Evolutionary conservation across 345 rosid species (phyloP).

Genomic region (Bruguiera sexangula): DNA sequence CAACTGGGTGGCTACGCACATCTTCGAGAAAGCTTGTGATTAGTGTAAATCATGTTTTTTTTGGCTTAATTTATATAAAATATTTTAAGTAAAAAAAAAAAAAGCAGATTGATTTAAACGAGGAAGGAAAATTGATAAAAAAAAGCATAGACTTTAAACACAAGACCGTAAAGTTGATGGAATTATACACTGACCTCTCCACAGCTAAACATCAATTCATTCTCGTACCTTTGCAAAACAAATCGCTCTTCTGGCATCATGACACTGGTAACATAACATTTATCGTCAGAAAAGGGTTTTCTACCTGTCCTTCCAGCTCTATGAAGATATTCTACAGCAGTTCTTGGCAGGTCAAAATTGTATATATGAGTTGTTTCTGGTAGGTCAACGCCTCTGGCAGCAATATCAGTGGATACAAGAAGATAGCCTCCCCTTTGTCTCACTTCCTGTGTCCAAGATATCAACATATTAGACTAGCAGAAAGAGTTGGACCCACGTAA

Average conservation of each 20-base stretch:
- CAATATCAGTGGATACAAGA: constrained; percentile 89
- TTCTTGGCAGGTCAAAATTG: constrained; percentile 85
- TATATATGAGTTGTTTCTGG: constrained; percentile 86
- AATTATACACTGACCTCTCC: constrained; percentile 44
- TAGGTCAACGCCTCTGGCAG: constrained; percentile 88
- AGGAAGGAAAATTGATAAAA: too few species aligned
- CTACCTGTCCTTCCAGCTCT: constrained; percentile 95
- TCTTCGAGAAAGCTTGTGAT: too few species aligned
- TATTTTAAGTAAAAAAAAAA: too few species aligned
- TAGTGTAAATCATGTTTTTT: too few species aligned
- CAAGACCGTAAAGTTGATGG: background rate
- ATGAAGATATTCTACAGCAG: constrained; percentile 78
- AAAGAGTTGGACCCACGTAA: background rate
- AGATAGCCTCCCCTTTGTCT: constrained; percentile 76
- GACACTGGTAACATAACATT: constrained; percentile 66
- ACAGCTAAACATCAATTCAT: constrained; percentile 74
- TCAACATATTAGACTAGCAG: background rate
- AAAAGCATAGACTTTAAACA: too few species aligned
- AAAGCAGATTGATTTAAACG: too few species aligned
- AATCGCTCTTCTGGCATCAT: constrained; percentile 69
- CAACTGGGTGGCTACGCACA: too few species aligned
- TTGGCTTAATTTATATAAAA: too few species aligned
- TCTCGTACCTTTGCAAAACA: constrained; percentile 82
- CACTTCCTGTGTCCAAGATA: constrained; percentile 46
- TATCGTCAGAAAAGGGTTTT: constrained; percentile 77